Conservation (phyloP, 768 basidiomycete species). For the Trametes elegans region DNA sequence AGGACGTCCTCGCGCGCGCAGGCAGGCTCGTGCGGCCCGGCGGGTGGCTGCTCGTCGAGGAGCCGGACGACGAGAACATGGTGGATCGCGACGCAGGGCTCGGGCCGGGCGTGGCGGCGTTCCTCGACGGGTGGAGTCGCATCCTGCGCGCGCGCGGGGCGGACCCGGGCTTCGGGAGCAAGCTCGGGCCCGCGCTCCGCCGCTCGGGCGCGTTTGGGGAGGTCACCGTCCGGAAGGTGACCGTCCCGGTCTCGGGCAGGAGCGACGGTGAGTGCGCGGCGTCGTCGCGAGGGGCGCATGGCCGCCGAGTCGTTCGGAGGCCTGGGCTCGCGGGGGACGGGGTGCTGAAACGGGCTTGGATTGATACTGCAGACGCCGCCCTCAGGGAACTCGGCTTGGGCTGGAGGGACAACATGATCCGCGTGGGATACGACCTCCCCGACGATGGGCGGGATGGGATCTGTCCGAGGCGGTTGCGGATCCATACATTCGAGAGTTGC, state of each 20-base stretch:
- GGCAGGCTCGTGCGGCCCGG: constrained; percentile 17
- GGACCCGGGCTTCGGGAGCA: constrained; percentile 2
- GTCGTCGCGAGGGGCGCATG: no score
- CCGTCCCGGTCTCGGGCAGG: not conserved
- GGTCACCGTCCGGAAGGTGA: constrained; percentile 1
- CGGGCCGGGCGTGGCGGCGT: not conserved
- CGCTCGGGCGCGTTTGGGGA: not conserved
- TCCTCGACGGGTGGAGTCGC: not conserved
- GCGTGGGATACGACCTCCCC: not conserved
- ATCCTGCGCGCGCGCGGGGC: not conserved
- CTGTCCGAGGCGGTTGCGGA: not conserved
- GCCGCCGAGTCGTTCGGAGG: no score
- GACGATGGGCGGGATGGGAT: not conserved
- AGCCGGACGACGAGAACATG: constrained; percentile 17
- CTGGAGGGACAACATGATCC: not conserved
- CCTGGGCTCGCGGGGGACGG: no score
- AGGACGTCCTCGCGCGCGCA: constrained; percentile 19
- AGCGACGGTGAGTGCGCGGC: not conserved
- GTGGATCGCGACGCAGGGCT: constrained; percentile 16
- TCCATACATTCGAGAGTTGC: not conserved
- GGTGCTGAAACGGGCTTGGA: no score
- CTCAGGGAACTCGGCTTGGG: not conserved
- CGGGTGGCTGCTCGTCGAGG: constrained; percentile 25
- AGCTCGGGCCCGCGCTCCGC: not conserved
- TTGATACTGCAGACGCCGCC: not conserved